Conservation (phyloP, 192 early-diverging fungal species). For the Coemansia aciculifera region DNA sequence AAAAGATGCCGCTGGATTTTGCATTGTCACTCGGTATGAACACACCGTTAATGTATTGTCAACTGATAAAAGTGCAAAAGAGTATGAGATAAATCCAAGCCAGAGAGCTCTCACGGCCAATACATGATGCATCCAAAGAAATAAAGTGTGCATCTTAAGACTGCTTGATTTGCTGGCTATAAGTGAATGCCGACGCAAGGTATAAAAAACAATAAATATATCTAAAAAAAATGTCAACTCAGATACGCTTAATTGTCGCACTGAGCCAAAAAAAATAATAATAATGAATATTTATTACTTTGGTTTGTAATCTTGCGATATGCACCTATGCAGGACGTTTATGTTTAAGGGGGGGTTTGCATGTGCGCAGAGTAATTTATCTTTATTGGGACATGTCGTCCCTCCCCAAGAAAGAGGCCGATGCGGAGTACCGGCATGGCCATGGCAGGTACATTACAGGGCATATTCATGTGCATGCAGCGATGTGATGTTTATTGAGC, state of each 20-base stretch:
- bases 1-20: neutral
- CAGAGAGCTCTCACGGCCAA: neutral
- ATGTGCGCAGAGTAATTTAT: neutral
- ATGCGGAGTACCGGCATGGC: neutral
- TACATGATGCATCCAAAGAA: neutral
- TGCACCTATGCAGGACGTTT: neutral
- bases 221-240: neutral
- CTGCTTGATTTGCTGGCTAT: neutral
- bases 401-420: constrained; percentile 3
- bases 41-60: neutral
- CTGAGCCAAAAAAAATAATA: neutral
- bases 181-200: constrained; percentile 4
- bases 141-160: neutral
- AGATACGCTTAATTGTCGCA: neutral
- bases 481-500: neutral
- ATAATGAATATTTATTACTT: neutral
- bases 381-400: neutral
- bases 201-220: neutral
- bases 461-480: neutral
- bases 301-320: neutral
- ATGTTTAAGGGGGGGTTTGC: neutral
- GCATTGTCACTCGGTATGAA: neutral
- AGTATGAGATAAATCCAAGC: neutral
- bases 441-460: neutral
- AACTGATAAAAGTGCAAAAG: neutral